Percentiles rank a stretch among this genome's conserved stretches.
Evolutionary conservation across 768 basidiomycete species (phyloP).

Genomic region (Amanita pseudoporphyria): DNA sequence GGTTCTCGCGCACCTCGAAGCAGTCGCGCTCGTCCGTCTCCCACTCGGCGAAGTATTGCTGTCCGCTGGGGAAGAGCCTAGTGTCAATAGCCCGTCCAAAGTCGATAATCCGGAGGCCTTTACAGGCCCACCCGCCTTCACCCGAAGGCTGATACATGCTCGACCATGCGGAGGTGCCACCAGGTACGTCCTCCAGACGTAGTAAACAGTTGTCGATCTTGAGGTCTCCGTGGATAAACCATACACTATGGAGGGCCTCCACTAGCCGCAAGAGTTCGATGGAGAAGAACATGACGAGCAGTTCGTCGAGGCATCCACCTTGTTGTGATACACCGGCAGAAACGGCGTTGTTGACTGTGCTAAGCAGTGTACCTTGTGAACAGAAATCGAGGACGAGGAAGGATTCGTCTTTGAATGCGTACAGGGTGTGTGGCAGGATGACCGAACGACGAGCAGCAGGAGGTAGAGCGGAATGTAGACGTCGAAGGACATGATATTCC

Average conservation of each 20-base stretch:
- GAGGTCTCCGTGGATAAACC: constrained; percentile 95
- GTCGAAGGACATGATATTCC: constrained; percentile 84
- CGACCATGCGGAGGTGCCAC: constrained; percentile 61
- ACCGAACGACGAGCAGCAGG: constrained; percentile 52
- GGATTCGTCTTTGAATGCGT: constrained; percentile 82
- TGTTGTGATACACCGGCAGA: constrained; percentile 69
- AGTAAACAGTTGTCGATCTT: constrained; percentile 99
- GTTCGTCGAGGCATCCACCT: constrained; percentile 80
- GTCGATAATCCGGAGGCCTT: constrained; percentile 92
- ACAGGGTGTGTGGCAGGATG: constrained; percentile 69
- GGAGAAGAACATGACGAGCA: constrained; percentile 91
- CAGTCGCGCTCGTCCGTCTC: constrained; percentile 86
- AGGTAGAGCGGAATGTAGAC: constrained; percentile 65
- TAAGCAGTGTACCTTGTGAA: constrained; percentile 85
- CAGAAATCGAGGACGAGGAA: constrained; percentile 84
- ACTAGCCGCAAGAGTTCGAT: constrained; percentile 80
- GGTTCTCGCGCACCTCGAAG: constrained; percentile 74
- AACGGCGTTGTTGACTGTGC: constrained; percentile 80
- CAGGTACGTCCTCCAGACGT: constrained; percentile 76
- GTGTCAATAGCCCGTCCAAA: constrained; percentile 95
- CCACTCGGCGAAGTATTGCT: constrained; percentile 85
- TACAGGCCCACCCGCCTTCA: constrained; percentile 73
- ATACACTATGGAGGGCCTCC: constrained; percentile 69
- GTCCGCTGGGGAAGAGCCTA: constrained; percentile 65
- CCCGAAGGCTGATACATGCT: constrained; percentile 71